phyloP scores from a whole-genome alignment of 148 eudicot genomes.

The Rhododendron ferrugineum region DNA sequence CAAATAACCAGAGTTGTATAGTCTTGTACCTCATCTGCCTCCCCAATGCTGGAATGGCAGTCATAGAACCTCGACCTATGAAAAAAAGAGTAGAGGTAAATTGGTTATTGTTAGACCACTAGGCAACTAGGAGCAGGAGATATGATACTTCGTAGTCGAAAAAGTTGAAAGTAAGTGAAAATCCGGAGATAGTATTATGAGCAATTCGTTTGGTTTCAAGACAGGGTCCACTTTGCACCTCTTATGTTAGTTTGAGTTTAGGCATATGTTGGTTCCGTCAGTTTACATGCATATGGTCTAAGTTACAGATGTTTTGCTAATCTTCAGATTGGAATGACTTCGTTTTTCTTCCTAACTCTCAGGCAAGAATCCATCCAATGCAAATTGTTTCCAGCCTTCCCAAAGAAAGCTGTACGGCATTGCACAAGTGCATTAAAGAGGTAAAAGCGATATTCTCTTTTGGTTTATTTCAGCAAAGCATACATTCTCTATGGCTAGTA shows the following conservation, averaged over 20 bases:
- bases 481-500: constrained; percentile 22
- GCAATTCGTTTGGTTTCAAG: background rate
- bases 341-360: constrained; percentile 10
- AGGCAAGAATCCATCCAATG: constrained; percentile 90
- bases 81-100: background rate
- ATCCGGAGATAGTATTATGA: background rate
- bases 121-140: background rate
- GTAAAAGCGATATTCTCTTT: constrained; percentile 23
- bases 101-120: background rate
- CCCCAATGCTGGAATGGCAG: background rate
- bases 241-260: background rate
- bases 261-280: background rate
- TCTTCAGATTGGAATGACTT: background rate
- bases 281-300: background rate
- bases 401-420: constrained; percentile 50
- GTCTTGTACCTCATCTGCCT: background rate
- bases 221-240: background rate
- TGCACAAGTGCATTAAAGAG: constrained; percentile 81
- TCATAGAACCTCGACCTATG: background rate
- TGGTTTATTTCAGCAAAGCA: constrained; percentile 8
- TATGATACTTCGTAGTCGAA: background rate
- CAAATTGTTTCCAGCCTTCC: constrained; percentile 61
- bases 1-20: background rate
- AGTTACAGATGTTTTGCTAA: background rate
- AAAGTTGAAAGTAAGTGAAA: no score